Base-by-base conservation (phyloP, 176 grass and related monocot species). In the Raddia distichophylla region DNA sequence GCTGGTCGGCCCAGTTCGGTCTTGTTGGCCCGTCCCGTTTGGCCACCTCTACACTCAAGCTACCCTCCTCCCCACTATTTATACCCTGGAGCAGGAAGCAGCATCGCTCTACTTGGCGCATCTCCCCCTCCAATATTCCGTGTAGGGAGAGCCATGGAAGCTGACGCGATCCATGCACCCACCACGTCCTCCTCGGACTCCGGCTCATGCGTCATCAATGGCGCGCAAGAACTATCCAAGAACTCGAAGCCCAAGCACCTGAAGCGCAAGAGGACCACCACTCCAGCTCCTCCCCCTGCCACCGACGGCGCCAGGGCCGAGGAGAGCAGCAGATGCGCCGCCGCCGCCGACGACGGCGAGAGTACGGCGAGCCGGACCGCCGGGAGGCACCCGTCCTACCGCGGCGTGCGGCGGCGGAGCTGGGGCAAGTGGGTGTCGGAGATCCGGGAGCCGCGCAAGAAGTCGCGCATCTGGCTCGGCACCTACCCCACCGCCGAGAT, bases 361-460 rank as follows among this genome's bases (percentile, higher is more conserved):
- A 56, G 8, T 12, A 10, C 8, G 16, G 33, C 12, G 55, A 27
- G 32, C n/a, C 48, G 40, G 20, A 74, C 20, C 59, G 87, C 86
- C 65, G 80, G 86, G 1, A 71, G 64, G 33, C 90, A 89, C 83
- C 86, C 83, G 51, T 82, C 85, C n/a, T 92, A 77, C 83, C 75
- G 90, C 48, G 87, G 90, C 64, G 87, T 92, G 65, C 83, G 90
- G 19, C 84, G 84, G 74, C 90, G 90, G 33, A 86, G 84, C 17
- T 92, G 90, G 90, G 90, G 87, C 5, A 89, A 84, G 87, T 92
- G 90, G 90, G 90, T 92, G 71, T 89, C 90, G 18, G 90, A 92
- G 81, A 92, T 92, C 87, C 76, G 90, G 2, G 87, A 92, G 83
- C 86, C 90, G 2, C 74, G 90, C 6, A 92, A 92, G 90, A 92